Percentiles rank a stretch among this genome's conserved stretches.
Conservation (phyloP, 768 basidiomycete genomes). For the Kondoa subrosea region DNA sequence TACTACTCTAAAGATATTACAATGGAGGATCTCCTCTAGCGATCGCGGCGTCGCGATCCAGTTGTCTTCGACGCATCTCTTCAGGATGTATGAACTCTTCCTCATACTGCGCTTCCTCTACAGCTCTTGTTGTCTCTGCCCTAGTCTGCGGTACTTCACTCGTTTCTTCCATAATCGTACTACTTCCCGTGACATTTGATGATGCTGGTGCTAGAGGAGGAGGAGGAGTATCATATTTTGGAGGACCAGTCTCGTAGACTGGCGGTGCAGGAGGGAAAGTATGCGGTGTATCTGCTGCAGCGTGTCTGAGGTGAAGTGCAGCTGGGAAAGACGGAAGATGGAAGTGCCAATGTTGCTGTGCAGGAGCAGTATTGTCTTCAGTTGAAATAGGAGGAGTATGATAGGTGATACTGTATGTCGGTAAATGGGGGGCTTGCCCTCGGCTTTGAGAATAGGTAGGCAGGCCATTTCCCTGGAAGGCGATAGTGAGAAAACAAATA, state of each 20-base stretch:
- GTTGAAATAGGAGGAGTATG: neutral
- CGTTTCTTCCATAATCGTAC: neutral
- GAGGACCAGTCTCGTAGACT: neutral
- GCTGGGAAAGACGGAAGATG: slow-evolving; percentile 6
- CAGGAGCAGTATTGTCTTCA: neutral
- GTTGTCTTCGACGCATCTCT: neutral
- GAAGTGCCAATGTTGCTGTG: slow-evolving; percentile 6
- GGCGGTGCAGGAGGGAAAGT: neutral
- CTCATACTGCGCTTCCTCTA: neutral
- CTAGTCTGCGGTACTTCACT: neutral
- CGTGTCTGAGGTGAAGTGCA: slow-evolving; percentile 1
- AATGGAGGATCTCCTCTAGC: neutral
- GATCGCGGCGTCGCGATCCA: neutral
- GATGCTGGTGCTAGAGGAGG: neutral
- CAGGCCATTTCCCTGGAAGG: neutral
- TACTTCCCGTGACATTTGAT: neutral
- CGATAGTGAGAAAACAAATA: neutral
- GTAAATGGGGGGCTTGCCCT: neutral
- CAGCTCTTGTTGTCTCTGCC: neutral
- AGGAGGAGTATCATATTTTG: neutral
- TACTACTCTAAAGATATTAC: too few relatives aligned
- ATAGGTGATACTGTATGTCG: neutral
- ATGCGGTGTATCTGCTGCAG: neutral
- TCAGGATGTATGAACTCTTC: slow-evolving; percentile 7
- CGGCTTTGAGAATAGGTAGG: neutral